These are phyloP conservation scores for Periconia digitata DNA, from an alignment of 2,329 filamentous ascomycete genomes.

Conservation along the genomic window DNA sequence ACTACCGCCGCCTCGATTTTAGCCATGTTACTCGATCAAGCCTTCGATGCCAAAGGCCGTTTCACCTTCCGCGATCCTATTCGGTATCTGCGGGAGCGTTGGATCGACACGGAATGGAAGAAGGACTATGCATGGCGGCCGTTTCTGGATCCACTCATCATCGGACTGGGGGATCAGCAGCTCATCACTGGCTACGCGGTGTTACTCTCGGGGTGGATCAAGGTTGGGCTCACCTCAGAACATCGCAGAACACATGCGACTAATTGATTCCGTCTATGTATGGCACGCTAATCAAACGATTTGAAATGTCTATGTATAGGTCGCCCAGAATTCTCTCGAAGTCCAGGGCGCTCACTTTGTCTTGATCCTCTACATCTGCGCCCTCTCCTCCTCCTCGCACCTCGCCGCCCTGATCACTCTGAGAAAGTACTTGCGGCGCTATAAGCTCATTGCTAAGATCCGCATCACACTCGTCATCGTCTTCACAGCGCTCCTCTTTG, in stretches of 20 bases:
- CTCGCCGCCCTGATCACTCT: conserved; percentile 36
- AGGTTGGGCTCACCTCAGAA: conserved; percentile 12
- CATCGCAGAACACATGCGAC: neutral
- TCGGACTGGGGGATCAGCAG: conserved; percentile 35
- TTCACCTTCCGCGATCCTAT: conserved; percentile 23
- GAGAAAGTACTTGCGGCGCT: conserved; percentile 32
- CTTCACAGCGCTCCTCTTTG: conserved; percentile 29
- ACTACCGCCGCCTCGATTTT: conserved; percentile 33
- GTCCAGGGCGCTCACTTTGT: conserved; percentile 35
- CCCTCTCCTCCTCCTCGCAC: conserved; percentile 33
- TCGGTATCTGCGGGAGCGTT: conserved; percentile 24
- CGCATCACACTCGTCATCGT: conserved; percentile 28
- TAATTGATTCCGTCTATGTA: too few species aligned
- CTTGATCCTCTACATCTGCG: conserved; percentile 34
- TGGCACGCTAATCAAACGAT: too few species aligned
- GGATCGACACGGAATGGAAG: conserved; percentile 31
- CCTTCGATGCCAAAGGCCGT: conserved; percentile 26
- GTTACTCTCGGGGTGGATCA: conserved; percentile 34
- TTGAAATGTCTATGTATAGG: too few species aligned
- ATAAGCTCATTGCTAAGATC: conserved; percentile 31
- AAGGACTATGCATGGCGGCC: conserved; percentile 32
- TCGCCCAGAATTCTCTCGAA: conserved; percentile 25
- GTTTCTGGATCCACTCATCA: conserved; percentile 34
- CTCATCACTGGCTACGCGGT: conserved; percentile 36
- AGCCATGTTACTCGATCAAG: conserved; percentile 36